These are phyloP conservation scores for Jacaranda copaia DNA, from an alignment of 257 asterid species.

Conservation along the genomic window DNA sequence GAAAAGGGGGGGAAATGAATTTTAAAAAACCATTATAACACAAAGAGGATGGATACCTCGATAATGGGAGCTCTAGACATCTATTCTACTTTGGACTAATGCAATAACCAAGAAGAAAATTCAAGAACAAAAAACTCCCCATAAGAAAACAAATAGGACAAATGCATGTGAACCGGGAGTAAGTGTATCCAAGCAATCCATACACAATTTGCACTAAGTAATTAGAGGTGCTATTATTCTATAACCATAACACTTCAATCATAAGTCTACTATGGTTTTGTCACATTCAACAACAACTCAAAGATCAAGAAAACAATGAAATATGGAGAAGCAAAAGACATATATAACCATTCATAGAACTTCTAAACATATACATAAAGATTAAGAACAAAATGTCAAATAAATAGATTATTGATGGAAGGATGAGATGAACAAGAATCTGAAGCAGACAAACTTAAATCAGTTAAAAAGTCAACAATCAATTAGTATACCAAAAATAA, in stretches of 20 bases:
- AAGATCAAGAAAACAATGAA: background rate
- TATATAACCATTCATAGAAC: background rate
- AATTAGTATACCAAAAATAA: background rate
- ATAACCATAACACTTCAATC: too few species aligned
- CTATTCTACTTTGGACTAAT: background rate
- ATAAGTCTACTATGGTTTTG: background rate
- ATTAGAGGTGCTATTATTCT: too few species aligned
- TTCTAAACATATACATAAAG: constrained; percentile 13
- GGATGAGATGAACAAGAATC: background rate
- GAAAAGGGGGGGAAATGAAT: background rate
- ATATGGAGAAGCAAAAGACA: constrained; percentile 5
- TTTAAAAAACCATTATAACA: background rate
- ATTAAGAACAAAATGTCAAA: constrained; percentile 12
- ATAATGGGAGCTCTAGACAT: constrained; percentile 3
- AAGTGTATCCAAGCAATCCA: too few species aligned
- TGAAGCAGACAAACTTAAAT: constrained; percentile 15
- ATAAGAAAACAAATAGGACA: background rate
- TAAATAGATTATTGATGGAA: background rate
- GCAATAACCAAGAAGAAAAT: constrained; percentile 12
- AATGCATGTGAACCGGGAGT: background rate
- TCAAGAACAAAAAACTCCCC: background rate
- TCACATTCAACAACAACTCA: background rate
- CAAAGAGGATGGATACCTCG: background rate
- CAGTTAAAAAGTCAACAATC: background rate
- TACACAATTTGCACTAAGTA: too few species aligned